phyloP scores from a whole-genome alignment of 768 basidiomycete species.

The Cystobasidium tubakii region DNA sequence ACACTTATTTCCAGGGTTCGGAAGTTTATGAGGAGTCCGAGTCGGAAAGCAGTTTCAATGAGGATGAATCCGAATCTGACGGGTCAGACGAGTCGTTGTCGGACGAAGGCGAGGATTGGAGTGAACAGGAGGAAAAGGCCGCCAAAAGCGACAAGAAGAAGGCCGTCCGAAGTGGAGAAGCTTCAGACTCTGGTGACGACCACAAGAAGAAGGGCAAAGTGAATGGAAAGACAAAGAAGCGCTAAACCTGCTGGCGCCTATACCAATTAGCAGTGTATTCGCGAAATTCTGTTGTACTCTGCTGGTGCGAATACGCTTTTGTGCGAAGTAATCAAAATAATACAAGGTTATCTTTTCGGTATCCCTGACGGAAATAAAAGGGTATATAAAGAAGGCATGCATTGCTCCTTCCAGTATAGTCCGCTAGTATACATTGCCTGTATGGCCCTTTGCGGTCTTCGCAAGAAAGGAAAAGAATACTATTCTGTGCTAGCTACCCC shows the following conservation, averaged over 20 bases:
- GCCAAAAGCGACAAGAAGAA: constrained; percentile 62
- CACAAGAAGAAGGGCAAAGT: constrained; percentile 47
- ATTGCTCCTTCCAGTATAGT: neutral
- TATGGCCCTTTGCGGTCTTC: no score
- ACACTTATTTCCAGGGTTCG: constrained; percentile 48
- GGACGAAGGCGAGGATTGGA: constrained; percentile 78
- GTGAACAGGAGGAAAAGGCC: constrained; percentile 55
- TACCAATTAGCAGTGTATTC: neutral
- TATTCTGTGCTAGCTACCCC: neutral
- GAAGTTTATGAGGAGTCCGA: constrained; percentile 56
- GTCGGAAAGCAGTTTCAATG: constrained; percentile 57
- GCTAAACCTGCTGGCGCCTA: neutral
- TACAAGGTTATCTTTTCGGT: neutral
- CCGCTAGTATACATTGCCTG: constrained; percentile 13
- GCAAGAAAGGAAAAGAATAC: constrained; percentile 1
- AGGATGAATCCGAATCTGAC: constrained; percentile 65
- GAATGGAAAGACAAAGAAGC: constrained; percentile 28
- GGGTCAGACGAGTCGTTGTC: constrained; percentile 47
- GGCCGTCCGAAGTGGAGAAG: constrained; percentile 41
- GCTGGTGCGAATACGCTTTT: neutral
- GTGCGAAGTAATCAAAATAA: neutral
- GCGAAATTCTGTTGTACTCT: neutral
- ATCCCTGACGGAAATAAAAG: neutral
- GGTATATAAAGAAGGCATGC: neutral
- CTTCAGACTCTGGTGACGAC: constrained; percentile 46